Percentiles rank a stretch among this genome's conserved stretches.
Conservation (phyloP, 305 asterid genomes). For the Plantago rigida region DNA sequence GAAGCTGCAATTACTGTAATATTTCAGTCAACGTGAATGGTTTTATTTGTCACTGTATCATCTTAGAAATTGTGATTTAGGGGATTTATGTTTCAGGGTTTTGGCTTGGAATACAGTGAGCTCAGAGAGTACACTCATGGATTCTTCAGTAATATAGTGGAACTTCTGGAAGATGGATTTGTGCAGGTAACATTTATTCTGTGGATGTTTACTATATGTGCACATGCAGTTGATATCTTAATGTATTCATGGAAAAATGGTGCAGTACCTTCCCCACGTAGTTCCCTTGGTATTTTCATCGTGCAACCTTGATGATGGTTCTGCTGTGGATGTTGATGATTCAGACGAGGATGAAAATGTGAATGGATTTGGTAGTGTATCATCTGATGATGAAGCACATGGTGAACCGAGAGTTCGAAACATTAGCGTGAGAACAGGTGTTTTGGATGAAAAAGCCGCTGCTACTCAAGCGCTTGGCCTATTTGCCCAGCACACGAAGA, state of each 20-base stretch:
- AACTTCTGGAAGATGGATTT: constrained; percentile 80
- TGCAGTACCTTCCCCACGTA: constrained; percentile 91
- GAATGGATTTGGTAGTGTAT: constrained; percentile 82
- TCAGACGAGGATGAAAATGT: constrained; percentile 68
- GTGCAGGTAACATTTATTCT: constrained; percentile 51
- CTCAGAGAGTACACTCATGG: constrained; percentile 99
- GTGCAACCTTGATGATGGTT: constrained; percentile 98
- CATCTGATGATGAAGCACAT: constrained; percentile 96
- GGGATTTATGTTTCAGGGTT: constrained; percentile 55
- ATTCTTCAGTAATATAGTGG: constrained; percentile 89
- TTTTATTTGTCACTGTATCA: constrained; percentile 22
- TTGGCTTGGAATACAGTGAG: constrained; percentile 80
- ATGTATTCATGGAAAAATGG: constrained; percentile 24
- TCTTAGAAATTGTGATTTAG: constrained; percentile 20
- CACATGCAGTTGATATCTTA: constrained; percentile 16
- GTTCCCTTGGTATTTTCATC: constrained; percentile 79
- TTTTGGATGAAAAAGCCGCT: constrained; percentile 97
- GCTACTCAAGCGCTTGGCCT: constrained; percentile 99
- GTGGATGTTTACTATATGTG: constrained; percentile 17
- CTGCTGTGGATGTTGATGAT: constrained; percentile 92
- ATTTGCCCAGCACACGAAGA: constrained; percentile 81
- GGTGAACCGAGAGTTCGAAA: constrained; percentile 95
- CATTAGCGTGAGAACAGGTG: constrained; percentile 95
- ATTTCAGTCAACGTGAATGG: constrained; percentile 15
- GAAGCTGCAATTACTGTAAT: constrained; percentile 89